These are phyloP conservation scores for Lentinula guzmanii DNA, from an alignment of 768 basidiomycete species.

Conservation along the genomic window DNA sequence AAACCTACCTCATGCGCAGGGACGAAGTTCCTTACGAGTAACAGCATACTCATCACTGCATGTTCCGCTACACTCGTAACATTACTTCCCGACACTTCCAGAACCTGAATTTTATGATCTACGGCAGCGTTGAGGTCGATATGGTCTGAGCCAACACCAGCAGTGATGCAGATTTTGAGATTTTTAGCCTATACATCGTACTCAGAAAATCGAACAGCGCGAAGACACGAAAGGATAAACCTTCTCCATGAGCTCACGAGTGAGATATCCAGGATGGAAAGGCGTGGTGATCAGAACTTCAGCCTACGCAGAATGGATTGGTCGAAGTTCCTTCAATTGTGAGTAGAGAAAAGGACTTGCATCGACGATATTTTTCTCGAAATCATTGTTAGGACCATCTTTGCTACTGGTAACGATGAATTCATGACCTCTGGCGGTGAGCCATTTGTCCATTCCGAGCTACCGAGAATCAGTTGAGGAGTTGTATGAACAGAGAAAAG, in stretches of 20 bases:
- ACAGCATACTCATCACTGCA: conserved; percentile 84
- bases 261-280: conserved; percentile 84
- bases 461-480: conserved; percentile 18
- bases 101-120: conserved; percentile 70
- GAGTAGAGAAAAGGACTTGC: conserved; percentile 32
- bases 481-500: not conserved
- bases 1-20: conserved; percentile 61
- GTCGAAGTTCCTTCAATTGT: not conserved
- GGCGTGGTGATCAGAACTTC: conserved; percentile 81
- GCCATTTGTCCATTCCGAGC: conserved; percentile 71
- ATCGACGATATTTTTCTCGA: conserved; percentile 78
- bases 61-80: conserved; percentile 77
- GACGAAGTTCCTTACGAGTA: conserved; percentile 86
- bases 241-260: conserved; percentile 50
- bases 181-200: conserved; percentile 60
- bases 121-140: conserved; percentile 87
- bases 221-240: not conserved
- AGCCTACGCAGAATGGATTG: conserved; percentile 33
- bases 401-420: conserved; percentile 74
- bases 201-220: not conserved
- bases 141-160: conserved; percentile 90
- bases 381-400: conserved; percentile 74
- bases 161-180: conserved; percentile 85
- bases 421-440: conserved; percentile 70
- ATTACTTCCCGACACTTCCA: conserved; percentile 38